Evolutionary conservation across 352 stramenopile species (phyloP).

Genomic region (Pythium volutum): DNA sequence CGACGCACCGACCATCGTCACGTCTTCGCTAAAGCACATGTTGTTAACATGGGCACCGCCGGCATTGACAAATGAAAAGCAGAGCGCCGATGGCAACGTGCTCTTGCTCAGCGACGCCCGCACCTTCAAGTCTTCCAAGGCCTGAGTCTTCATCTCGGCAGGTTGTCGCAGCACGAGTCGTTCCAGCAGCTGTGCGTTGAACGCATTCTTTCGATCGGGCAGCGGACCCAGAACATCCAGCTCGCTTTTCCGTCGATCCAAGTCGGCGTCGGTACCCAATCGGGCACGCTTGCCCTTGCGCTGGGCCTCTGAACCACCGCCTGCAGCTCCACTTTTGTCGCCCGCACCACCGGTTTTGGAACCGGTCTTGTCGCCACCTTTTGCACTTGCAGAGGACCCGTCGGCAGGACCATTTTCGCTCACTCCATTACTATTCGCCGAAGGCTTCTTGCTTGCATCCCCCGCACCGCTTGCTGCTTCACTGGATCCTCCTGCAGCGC

Average conservation of each 20-base stretch:
- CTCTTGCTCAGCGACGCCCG: conserved; percentile 51
- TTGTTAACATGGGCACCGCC: conserved; percentile 70
- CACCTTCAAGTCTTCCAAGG: conserved; percentile 59
- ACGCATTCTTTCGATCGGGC: conserved; percentile 64
- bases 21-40: conserved; percentile 77
- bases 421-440: conserved; percentile 16
- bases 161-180: conserved; percentile 77
- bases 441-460: conserved; percentile 26
- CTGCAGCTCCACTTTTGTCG: conserved; percentile 3
- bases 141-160: conserved; percentile 56
- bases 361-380: conserved; percentile 38
- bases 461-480: conserved; percentile 1
- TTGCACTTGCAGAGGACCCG: conserved; percentile 15
- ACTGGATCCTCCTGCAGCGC: conserved; percentile 8
- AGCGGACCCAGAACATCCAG: conserved; percentile 57
- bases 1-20: conserved; percentile 68
- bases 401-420: conserved; percentile 12
- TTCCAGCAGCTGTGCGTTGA: conserved; percentile 72
- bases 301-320: conserved; percentile 19
- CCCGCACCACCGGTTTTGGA: conserved; percentile 19
- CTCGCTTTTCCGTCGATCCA: conserved; percentile 48
- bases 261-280: conserved; percentile 29
- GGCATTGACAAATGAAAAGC: conserved; percentile 80
- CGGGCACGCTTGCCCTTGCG: conserved; percentile 65
- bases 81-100: conserved; percentile 60